Evolutionary conservation across 805 yeast species (phyloP), one percentile per base, ranked within the genome.

Genomic region (Candida pini): DNA sequence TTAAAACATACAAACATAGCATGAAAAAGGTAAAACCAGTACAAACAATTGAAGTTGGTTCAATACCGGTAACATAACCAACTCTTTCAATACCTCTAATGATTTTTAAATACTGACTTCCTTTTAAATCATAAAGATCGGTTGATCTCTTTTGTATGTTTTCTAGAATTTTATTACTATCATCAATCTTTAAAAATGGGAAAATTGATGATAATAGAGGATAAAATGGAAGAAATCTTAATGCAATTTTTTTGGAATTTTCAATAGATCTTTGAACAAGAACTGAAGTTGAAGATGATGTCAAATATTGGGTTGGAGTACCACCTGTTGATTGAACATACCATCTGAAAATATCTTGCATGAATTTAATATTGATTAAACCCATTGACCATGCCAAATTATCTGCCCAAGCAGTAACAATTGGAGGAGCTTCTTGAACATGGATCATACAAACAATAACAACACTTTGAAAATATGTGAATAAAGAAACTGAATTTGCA

Each of bases 381-480:
- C 97, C 97, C 83, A 89, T 84, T 2, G 96, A 85, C 97, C 97
- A 89, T 19, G 87, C 88, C 51, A 89, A 67, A 53, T 89, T 88
- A 58, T 85, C 94, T 6, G 88, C 68, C 97, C 97, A 89, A 8
- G 95, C 78, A 9, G 83, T 71, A 7, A 95, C 96, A 51, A 89
- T 86, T 13, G 96, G 96, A 7, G 97, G 97, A 5, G 85, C 80
- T 38, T 81, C 68, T 50, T 81, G 86, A 31, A 87, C 96, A 42
- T 82, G 81, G 56, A 80, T 74, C 96, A 89, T 85, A 19, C 81
- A 68, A 28, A 88, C 78, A 33, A 88, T 76, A 22, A 84, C 95
- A 21, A 84, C 88, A 45, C 86, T 73, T 63, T 89, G 97, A 71
- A 88, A 89, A 61, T 89, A 89, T 33, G 79, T 64, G 63, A 89